phyloP scores from a whole-genome alignment of 305 asterid genomes.

The Nicotiana rustica region DNA sequence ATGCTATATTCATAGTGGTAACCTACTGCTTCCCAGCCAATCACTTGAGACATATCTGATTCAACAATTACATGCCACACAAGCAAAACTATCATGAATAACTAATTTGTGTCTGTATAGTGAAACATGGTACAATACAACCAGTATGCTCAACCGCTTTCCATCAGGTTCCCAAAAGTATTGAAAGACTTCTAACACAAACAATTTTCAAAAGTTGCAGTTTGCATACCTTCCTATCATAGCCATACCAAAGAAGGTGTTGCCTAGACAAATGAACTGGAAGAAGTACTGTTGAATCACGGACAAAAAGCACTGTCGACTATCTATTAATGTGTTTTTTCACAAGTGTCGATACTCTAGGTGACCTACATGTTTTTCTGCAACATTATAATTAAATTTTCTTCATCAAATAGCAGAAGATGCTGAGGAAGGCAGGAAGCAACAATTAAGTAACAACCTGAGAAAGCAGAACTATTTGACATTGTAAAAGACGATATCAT shows the following conservation, averaged over 20 bases:
- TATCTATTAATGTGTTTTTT: too few relatives aligned
- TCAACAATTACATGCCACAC: neutral
- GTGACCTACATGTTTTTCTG: too few relatives aligned
- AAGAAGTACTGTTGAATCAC: slow-evolving; percentile 94
- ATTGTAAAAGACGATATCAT: too few relatives aligned
- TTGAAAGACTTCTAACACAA: neutral
- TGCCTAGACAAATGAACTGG: slow-evolving; percentile 95
- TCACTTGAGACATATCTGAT: neutral
- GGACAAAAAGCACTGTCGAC: slow-evolving; percentile 75
- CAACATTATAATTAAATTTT: too few relatives aligned
- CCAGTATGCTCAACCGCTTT: neutral
- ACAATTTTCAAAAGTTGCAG: neutral
- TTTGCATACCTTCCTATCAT: slow-evolving; percentile 86
- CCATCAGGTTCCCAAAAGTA: neutral
- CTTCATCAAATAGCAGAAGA: too few relatives aligned
- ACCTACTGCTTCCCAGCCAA: neutral
- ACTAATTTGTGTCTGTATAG: neutral
- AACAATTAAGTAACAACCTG: too few relatives aligned
- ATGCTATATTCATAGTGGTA: neutral
- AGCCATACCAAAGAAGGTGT: slow-evolving; percentile 98
- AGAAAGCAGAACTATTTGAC: too few relatives aligned
- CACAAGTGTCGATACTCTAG: too few relatives aligned
- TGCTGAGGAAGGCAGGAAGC: too few relatives aligned
- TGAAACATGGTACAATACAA: neutral
- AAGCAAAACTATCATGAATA: neutral